phyloP scores from a whole-genome alignment of 2,329 filamentous ascomycete genomes.

The Colletotrichum eleusines region DNA sequence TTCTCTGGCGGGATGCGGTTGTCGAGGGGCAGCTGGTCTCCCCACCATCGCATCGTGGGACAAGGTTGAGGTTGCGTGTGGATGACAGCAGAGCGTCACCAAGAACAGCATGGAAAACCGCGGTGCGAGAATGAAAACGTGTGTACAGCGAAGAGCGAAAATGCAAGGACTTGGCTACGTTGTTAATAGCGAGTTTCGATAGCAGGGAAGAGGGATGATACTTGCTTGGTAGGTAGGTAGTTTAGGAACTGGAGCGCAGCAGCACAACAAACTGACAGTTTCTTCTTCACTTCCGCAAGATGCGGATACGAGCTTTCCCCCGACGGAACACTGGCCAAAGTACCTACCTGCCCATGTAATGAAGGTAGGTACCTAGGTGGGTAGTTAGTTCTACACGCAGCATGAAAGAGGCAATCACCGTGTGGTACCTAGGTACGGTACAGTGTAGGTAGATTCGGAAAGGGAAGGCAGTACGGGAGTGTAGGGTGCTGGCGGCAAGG shows the following conservation, averaged over 20 bases:
- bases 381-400: slow-evolving; percentile 12
- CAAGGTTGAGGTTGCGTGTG: neutral
- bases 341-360: neutral
- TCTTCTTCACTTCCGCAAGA: neutral
- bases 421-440: too few relatives aligned
- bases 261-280: slow-evolving; percentile 1
- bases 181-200: neutral
- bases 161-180: slow-evolving; percentile 9
- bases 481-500: slow-evolving; percentile 21
- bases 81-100: slow-evolving; percentile 19
- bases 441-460: neutral
- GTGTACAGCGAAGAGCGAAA: slow-evolving; percentile 8
- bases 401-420: slow-evolving; percentile 7
- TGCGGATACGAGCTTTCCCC: slow-evolving; percentile 4
- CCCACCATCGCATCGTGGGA: too few relatives aligned
- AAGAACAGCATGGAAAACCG: slow-evolving; percentile 33
- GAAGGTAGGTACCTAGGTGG: neutral
- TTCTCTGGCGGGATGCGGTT: neutral
- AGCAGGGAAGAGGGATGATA: slow-evolving; percentile 27
- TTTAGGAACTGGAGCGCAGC: slow-evolving; percentile 23
- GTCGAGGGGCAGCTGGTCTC: neutral
- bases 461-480: slow-evolving; percentile 6
- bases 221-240: neutral
- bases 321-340: neutral
- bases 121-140: slow-evolving; percentile 4